Evolutionary conservation across 2,329 filamentous ascomycete genomes (phyloP).

Genomic region (Penicillium psychrosexuale): DNA sequence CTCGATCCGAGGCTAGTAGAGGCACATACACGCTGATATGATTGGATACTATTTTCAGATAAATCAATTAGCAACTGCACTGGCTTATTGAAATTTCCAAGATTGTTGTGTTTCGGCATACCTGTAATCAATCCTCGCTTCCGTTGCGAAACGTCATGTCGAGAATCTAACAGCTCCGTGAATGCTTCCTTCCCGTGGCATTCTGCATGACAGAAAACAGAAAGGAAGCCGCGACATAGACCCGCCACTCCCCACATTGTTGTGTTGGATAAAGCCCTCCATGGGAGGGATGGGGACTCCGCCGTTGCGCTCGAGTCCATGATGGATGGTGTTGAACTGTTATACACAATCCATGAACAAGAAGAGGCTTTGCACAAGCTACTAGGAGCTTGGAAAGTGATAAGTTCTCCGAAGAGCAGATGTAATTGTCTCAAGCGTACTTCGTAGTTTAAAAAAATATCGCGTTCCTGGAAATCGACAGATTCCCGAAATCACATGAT

Average conservation of each 20-base stretch:
- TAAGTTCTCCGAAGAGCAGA: conserved; percentile 6
- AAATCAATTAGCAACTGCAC: conserved; percentile 4
- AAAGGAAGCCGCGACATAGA: conserved; percentile 71
- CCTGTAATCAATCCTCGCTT: conserved; percentile 79
- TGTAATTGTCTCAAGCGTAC: conserved; percentile 4
- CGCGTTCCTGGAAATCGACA: conserved; percentile 17
- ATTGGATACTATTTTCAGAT: conserved; percentile 66
- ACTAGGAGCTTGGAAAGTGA: conserved; percentile 8
- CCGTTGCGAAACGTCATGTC: conserved; percentile 63
- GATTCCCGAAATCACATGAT: conserved; percentile 23
- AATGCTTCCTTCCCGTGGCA: conserved; percentile 74
- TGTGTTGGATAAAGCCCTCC: conserved; percentile 69
- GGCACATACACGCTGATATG: conserved; percentile 80
- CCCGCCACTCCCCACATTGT: conserved; percentile 71
- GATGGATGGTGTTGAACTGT: conserved; percentile 24
- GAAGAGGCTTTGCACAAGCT: conserved; percentile 3
- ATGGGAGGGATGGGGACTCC: conserved; percentile 48
- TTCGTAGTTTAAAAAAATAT: conserved; percentile 5
- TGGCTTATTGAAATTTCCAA: background rate
- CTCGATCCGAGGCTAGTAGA: conserved; percentile 24
- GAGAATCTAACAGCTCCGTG: conserved; percentile 68
- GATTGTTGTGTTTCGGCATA: conserved; percentile 35
- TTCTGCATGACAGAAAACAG: conserved; percentile 70
- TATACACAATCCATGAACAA: conserved; percentile 26
- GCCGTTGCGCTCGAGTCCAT: conserved; percentile 44